These are phyloP conservation scores for Aurantiochytrium sp. DNA, from an alignment of 108 stramenopile genomes.

Conservation along the genomic window DNA sequence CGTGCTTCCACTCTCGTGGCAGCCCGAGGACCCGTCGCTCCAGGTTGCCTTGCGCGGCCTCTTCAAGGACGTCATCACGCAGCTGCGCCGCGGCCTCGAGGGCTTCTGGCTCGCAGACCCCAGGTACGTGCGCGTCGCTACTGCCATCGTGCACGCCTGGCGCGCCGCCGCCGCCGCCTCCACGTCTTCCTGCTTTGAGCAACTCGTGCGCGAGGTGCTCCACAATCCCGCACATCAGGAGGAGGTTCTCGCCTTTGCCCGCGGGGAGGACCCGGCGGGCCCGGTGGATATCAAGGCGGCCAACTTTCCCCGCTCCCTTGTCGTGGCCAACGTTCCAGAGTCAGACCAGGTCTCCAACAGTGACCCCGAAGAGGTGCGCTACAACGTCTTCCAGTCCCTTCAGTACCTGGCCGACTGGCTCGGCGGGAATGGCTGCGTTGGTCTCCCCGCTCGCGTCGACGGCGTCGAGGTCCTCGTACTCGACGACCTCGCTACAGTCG, in stretches of 20 bases:
- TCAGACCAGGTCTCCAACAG: neutral
- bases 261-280: neutral
- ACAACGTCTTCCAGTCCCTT: slow-evolving; percentile 16
- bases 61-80: slow-evolving; percentile 3
- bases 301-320: neutral
- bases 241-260: neutral
- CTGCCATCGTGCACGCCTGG: neutral
- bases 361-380: neutral
- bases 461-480: neutral
- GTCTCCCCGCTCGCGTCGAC: neutral
- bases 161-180: neutral
- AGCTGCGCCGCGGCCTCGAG: neutral
- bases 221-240: neutral
- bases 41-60: neutral
- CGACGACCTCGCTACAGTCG: slow-evolving; percentile 6
- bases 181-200: neutral
- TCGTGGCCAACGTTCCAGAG: neutral
- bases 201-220: neutral
- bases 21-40: neutral
- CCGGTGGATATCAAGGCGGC: neutral
- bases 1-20: neutral
- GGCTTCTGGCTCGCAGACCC: slow-evolving; percentile 24
- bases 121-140: neutral
- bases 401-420: slow-evolving; percentile 26
- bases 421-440: slow-evolving; percentile 21